Percentiles rank a stretch among this genome's conserved stretches.
Conservation (phyloP, 2,329 filamentous ascomycete genomes). For the Waltergamsia citrina region DNA sequence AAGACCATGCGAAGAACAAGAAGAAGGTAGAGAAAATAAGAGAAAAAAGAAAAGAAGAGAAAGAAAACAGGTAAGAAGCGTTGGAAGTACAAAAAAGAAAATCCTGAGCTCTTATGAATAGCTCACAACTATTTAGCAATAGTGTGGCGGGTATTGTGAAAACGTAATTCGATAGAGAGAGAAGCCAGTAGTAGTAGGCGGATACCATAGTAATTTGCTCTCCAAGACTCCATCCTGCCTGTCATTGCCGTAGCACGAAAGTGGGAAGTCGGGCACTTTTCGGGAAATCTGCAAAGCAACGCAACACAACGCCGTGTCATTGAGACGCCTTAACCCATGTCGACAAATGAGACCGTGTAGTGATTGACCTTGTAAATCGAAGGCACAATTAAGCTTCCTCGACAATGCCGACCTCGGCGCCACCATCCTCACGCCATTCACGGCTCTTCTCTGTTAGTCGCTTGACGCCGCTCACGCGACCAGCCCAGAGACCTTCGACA, state of each 20-base stretch:
- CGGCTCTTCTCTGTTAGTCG: slow-evolving; percentile 73
- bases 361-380: neutral
- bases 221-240: too few relatives aligned
- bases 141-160: slow-evolving; percentile 3
- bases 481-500: slow-evolving; percentile 83
- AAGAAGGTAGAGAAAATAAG: slow-evolving; percentile 1
- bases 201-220: too few relatives aligned
- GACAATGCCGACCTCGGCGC: slow-evolving; percentile 58
- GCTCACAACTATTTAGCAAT: too few relatives aligned
- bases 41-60: neutral
- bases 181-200: neutral
- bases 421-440: slow-evolving; percentile 83
- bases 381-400: slow-evolving; percentile 45
- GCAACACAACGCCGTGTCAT: neutral
- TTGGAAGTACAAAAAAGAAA: too few relatives aligned
- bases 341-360: slow-evolving; percentile 6
- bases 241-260: too few relatives aligned
- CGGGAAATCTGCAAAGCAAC: neutral
- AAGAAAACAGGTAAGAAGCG: slow-evolving; percentile 1
- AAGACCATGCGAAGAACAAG: too few relatives aligned
- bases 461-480: slow-evolving; percentile 71
- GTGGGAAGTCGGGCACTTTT: too few relatives aligned
- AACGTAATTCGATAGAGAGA: neutral
- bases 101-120: neutral
- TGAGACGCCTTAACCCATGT: slow-evolving; percentile 10